phyloP scores from a whole-genome alignment of 345 rosid genomes.

The Carallia pectinifolia region DNA sequence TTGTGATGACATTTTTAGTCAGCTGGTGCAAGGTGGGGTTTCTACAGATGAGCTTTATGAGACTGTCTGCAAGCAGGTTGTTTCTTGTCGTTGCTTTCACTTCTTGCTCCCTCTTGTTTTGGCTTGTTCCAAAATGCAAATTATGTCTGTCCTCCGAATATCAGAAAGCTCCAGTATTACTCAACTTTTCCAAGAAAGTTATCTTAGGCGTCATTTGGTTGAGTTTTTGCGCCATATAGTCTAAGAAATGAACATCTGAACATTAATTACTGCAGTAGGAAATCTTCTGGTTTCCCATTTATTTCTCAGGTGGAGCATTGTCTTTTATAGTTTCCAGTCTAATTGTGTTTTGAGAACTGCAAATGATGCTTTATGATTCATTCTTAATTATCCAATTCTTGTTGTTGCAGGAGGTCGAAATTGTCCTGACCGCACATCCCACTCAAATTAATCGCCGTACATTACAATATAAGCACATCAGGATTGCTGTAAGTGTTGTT shows the following conservation, averaged over 20 bases:
- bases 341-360: neutral
- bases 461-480: slow-evolving; percentile 90
- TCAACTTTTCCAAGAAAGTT: neutral
- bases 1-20: slow-evolving; percentile 84
- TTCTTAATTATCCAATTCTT: slow-evolving; percentile 16
- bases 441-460: slow-evolving; percentile 96
- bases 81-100: slow-evolving; percentile 11
- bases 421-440: slow-evolving; percentile 98
- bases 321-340: neutral
- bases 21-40: slow-evolving; percentile 76
- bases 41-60: slow-evolving; percentile 73
- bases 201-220: neutral
- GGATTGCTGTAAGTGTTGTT: slow-evolving; percentile 73
- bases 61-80: slow-evolving; percentile 88
- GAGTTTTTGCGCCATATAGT: slow-evolving; percentile 4
- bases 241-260: neutral
- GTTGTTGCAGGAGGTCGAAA: slow-evolving; percentile 76
- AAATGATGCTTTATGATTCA: neutral
- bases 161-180: neutral
- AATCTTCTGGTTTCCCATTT: neutral
- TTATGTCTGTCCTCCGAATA: neutral
- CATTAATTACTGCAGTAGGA: no score
- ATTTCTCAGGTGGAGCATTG: slow-evolving; percentile 4
- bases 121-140: slow-evolving; percentile 1
- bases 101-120: neutral